Evolutionary conservation across 371 early-diverging fungal species (phyloP), one percentile per base, ranked within the genome.

Genomic region (Syncephalis plumigaleata): DNA sequence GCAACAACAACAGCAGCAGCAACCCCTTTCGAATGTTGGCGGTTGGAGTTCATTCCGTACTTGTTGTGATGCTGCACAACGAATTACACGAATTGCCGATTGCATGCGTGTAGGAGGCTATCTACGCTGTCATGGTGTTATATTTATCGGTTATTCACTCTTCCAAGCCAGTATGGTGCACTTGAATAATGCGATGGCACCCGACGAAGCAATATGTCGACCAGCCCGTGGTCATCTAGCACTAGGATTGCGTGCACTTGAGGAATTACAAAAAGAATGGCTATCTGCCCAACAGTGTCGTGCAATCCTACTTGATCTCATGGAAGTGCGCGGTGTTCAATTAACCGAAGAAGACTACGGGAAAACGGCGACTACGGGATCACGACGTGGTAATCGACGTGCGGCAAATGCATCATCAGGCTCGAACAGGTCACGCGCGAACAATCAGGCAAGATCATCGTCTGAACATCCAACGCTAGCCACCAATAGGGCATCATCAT

Each of bases 101-200:
- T 52, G 1, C 42, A 42, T 43, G 46, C 52, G 2, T 47, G 46
- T 23, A 20, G 46, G 18, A 25, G 47, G 9, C 47, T 48, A 8
- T 52, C 52, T 2, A 46, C 47, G 42, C 46, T 36, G 9, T 42
- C 48, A 17, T 52, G 52, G 52, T 47, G 16, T 36, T 8, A 36
- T 39, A 2, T 38, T 40, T 44, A 52, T 47, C 20, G 46, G 11
- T 48, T 43, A 43, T 31, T 37, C 45, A 9, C 44, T 54, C n/a
- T 42, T 54, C 42, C 44, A 45, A 5, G 48, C 54, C 4, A 17
- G 45, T n/a, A 23, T 37, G 11, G 45, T 49, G 26, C 54, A 54
- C 22, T n/a, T 54, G 9, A 54, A 49, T 11, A 54, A 54, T 31
- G 54, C 46, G 8, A 24, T 45, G 9, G 42, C 44, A 45, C n/a